phyloP scores from a whole-genome alignment of 108 stramenopile species.

The Cylindrotheca closterium region DNA sequence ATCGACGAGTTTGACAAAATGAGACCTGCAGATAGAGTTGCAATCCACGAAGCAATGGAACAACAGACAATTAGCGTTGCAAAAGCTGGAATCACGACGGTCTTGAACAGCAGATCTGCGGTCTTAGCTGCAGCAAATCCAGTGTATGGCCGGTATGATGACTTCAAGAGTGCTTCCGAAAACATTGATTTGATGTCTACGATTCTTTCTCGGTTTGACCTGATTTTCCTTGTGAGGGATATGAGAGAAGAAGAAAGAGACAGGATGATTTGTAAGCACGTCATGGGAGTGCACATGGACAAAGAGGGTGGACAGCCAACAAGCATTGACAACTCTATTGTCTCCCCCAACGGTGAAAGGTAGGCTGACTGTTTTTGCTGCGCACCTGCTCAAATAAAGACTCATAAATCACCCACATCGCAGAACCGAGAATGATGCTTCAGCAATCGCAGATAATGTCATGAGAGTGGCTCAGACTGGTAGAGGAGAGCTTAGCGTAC shows the following conservation, averaged over 20 bases:
- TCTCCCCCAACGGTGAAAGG: not conserved
- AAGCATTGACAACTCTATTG: constrained; percentile 10
- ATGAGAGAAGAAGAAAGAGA: constrained; percentile 95
- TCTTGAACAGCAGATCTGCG: constrained; percentile 88
- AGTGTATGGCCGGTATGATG: constrained; percentile 98
- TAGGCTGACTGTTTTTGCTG: constrained; percentile 2
- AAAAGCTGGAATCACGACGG: constrained; percentile 98
- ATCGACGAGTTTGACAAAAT: constrained; percentile 99
- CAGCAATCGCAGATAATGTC: constrained; percentile 85
- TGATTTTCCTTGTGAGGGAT: constrained; percentile 98
- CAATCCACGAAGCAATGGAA: constrained; percentile 99
- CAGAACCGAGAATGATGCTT: no score
- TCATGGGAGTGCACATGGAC: constrained; percentile 95
- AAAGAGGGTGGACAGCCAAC: constrained; percentile 40
- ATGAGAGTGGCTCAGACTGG: constrained; percentile 79
- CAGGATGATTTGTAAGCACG: constrained; percentile 94
- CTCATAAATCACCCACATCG: no score
- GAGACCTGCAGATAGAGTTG: constrained; percentile 96
- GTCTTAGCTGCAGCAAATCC: constrained; percentile 99
- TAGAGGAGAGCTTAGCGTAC: constrained; percentile 84
- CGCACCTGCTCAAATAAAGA: no score
- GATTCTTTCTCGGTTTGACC: constrained; percentile 96
- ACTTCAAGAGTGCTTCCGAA: constrained; percentile 92
- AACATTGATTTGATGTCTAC: constrained; percentile 99
- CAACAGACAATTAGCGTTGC: constrained; percentile 99